These are phyloP conservation scores for Neopestalotiopsis sp. DNA, from an alignment of 2,329 filamentous ascomycete genomes.

Conservation along the genomic window DNA sequence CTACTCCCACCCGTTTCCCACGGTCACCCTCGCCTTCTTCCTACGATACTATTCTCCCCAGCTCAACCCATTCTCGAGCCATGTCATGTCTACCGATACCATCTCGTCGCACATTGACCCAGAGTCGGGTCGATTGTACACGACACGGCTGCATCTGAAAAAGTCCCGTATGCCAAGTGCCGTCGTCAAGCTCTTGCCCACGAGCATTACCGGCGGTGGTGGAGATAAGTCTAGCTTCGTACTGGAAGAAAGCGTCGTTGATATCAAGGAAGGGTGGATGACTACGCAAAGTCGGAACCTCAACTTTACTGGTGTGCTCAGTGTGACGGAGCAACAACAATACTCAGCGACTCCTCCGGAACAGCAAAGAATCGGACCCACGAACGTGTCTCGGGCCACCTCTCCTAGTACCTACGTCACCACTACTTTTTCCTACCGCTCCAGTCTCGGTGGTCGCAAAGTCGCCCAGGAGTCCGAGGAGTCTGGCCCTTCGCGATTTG, in stretches of 20 bases:
- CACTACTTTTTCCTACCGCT: slow-evolving; percentile 77
- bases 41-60: slow-evolving; percentile 78
- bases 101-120: slow-evolving; percentile 77
- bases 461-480: slow-evolving; percentile 45
- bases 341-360: slow-evolving; percentile 57
- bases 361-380: slow-evolving; percentile 25
- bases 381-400: slow-evolving; percentile 25
- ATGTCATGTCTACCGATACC: slow-evolving; percentile 84
- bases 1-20: slow-evolving; percentile 83
- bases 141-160: slow-evolving; percentile 81
- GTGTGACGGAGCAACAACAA: slow-evolving; percentile 76
- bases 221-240: slow-evolving; percentile 79
- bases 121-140: slow-evolving; percentile 75
- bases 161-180: slow-evolving; percentile 78
- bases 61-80: slow-evolving; percentile 79
- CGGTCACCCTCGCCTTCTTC: slow-evolving; percentile 88
- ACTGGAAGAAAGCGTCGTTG: slow-evolving; percentile 79
- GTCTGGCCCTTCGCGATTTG: slow-evolving; percentile 31
- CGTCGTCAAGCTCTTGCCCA: slow-evolving; percentile 76
- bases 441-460: slow-evolving; percentile 72
- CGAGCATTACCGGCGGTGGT: slow-evolving; percentile 70
- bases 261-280: slow-evolving; percentile 84
- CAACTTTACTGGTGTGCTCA: slow-evolving; percentile 81
- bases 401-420: slow-evolving; percentile 66
- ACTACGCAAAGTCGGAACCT: slow-evolving; percentile 80